Conservation (phyloP, 2,329 filamentous ascomycete genomes). For the Colletotrichum destructivum region DNA sequence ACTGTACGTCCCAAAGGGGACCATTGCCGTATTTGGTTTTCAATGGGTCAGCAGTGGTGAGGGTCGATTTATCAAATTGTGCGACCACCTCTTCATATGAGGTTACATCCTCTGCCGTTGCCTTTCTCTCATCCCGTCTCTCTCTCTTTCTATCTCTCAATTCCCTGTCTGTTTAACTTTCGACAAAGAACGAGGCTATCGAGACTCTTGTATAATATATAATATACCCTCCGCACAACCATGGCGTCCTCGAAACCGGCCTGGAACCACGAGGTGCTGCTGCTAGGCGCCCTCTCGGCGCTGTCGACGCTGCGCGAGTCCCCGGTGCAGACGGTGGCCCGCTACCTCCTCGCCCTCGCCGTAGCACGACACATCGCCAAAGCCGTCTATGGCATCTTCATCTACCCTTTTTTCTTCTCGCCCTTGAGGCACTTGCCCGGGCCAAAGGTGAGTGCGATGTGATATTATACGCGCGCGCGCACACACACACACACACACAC, state of each 20-base stretch:
- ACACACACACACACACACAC: too few species aligned
- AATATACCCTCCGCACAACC: not conserved
- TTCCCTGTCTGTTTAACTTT: too few species aligned
- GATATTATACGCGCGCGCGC: too few species aligned
- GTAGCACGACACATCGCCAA: not conserved
- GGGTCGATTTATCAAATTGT: not conserved
- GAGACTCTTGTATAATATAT: too few species aligned
- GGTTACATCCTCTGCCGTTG: not conserved
- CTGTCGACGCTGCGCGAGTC: conserved; percentile 10
- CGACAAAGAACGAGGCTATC: too few species aligned
- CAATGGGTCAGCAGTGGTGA: not conserved
- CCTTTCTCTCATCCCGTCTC: not conserved
- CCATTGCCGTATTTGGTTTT: not conserved
- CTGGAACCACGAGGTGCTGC: conserved; percentile 8
- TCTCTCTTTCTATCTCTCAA: too few species aligned
- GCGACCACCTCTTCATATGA: not conserved
- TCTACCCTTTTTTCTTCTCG: conserved; percentile 61
- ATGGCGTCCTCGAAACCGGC: conserved; percentile 2
- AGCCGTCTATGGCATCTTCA: conserved; percentile 52
- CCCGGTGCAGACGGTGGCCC: not conserved
- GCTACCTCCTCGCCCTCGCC: not conserved
- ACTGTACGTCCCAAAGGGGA: not conserved
- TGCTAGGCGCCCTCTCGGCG: not conserved
- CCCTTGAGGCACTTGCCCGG: conserved; percentile 60
- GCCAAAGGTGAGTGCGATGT: conserved; percentile 53